Base-by-base conservation (phyloP, 805 yeast genomes). In the Ogataea trehaloabstinens region DNA sequence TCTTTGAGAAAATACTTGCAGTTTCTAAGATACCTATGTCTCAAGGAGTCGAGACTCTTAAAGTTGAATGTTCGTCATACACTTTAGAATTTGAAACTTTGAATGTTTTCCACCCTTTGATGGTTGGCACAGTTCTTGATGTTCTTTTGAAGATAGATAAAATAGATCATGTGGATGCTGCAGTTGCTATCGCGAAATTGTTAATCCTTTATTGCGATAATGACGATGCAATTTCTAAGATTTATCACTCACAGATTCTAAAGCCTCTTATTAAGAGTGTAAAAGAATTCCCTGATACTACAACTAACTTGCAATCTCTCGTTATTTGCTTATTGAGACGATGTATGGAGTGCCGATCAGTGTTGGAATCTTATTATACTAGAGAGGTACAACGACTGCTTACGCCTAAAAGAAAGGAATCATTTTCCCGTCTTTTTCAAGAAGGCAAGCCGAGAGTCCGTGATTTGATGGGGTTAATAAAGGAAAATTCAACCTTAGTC, bases 311-410 rank as follows among this genome's bases (percentile, higher is more conserved):
- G 2, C 80, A 78, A 42, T 63, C 71, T 5, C 58, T 76, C 1
- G 65, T 80, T 16, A 67, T 78, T 1, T 64, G 77, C 10, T 63
- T 88, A 24, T 57, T 82, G 1, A 73, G 96, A 55, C 68, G 84
- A 31, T 80, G 89, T 41, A 78, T 82, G 56, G 97, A 89, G 58
- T 73, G 78, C 3, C 56, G 64, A 0, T 71, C 68, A 0, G 62
- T 75, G 10, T 63, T 87, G 4, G 64, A 67, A 20, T 63, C 64
- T 7, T 61, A 74, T 27, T 74, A 86, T 51, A 50, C 62, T 0
- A 64, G 70, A 17, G 88, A 82, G 40, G 55, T 85, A 8, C 56
- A 69, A 3, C 66, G 62, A 19, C 61, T 69, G 21, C 70, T 80
- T 33, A 15, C 33, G 15, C 19, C 37, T 19, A 57, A 56, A 32